A percentile compares a stretch with the other conserved stretches of the same genome.
These are phyloP conservation scores for Aureobasidium zeae DNA, from an alignment of 2,329 filamentous ascomycete genomes.

Conservation along the genomic window DNA sequence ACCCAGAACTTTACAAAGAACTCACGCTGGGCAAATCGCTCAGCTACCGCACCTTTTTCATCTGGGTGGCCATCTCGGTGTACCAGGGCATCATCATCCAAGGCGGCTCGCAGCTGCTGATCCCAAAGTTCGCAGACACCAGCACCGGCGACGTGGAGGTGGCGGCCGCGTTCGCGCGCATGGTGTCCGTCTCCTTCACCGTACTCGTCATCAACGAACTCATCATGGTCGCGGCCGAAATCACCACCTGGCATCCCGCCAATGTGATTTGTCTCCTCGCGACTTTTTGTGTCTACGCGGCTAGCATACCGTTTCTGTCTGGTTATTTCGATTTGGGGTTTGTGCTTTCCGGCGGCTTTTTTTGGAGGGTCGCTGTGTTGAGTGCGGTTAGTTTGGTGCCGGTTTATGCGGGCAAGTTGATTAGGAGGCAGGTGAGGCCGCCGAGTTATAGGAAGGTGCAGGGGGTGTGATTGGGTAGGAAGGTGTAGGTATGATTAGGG, in stretches of 20 bases:
- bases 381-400: constrained; percentile 72
- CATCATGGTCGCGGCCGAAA: constrained; percentile 91
- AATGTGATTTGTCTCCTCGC: constrained; percentile 82
- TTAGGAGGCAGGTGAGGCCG: constrained; percentile 76
- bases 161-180: constrained; percentile 35
- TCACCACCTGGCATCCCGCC: constrained; percentile 91
- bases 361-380: constrained; percentile 80
- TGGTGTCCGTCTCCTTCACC: constrained; percentile 88
- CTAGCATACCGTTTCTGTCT: constrained; percentile 74
- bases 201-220: constrained; percentile 89
- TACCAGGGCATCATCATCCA: constrained; percentile 96
- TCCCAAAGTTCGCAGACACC: constrained; percentile 52
- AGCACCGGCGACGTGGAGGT: constrained; percentile 19
- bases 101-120: constrained; percentile 81
- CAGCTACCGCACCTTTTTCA: constrained; percentile 89
- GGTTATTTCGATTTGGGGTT: constrained; percentile 83
- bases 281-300: constrained; percentile 72
- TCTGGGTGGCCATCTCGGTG: constrained; percentile 89
- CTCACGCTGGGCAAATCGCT: constrained; percentile 80
- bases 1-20: constrained; percentile 96
- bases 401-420: constrained; percentile 77
- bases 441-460: constrained; percentile 87
- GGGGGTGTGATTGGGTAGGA: constrained; percentile 26
- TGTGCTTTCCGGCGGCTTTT: constrained; percentile 68
- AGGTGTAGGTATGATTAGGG: too few relatives aligned